Conservation (phyloP, 2,329 filamentous ascomycete species). For the Fusarium buxicola region DNA sequence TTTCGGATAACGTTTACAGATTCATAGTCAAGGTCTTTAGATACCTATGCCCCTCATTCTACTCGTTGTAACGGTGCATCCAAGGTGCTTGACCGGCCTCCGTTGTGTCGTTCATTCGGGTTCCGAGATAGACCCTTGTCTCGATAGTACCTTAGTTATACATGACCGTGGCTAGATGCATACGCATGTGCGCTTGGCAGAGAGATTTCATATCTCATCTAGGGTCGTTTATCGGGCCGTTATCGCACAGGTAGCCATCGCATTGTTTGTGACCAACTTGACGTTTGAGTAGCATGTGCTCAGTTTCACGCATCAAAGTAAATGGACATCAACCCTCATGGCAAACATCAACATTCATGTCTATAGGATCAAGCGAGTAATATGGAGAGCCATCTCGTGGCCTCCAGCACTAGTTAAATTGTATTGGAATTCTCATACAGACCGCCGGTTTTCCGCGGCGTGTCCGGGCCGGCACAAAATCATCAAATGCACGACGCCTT, state of each 20-base stretch:
- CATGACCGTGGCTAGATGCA: too few relatives aligned
- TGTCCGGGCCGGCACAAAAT: slow-evolving; percentile 47
- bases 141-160: too few relatives aligned
- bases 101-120: not conserved
- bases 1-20: too few relatives aligned
- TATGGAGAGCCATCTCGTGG: slow-evolving; percentile 48
- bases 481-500: slow-evolving; percentile 51
- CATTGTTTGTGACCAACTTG: too few relatives aligned
- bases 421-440: slow-evolving; percentile 54
- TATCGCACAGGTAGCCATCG: too few relatives aligned
- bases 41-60: not conserved
- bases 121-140: not conserved
- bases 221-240: not conserved
- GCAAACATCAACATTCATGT: slow-evolving; percentile 45
- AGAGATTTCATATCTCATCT: not conserved
- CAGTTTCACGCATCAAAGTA: slow-evolving; percentile 1
- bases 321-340: slow-evolving; percentile 18
- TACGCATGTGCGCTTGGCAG: too few relatives aligned
- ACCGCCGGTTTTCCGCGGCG: slow-evolving; percentile 46
- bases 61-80: not conserved
- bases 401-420: slow-evolving; percentile 52
- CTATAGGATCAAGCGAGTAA: slow-evolving; percentile 51
- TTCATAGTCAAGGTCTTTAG: too few relatives aligned
- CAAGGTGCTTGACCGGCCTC: not conserved
- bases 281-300: not conserved